phyloP scores from a whole-genome alignment of 2,329 filamentous ascomycete species.

The Sclerotinia sclerotiorum region DNA sequence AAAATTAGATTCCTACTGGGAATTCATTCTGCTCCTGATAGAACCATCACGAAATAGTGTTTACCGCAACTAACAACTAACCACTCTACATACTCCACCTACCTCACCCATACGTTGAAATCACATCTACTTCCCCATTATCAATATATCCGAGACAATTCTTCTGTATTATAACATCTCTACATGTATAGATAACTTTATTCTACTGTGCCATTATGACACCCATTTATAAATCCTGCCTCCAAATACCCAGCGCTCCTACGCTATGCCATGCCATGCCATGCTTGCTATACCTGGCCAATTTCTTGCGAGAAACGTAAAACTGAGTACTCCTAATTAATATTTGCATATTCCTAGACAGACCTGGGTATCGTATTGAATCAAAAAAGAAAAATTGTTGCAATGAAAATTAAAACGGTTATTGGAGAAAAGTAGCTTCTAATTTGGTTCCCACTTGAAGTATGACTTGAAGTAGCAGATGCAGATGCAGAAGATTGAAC shows the following conservation, averaged over 20 bases:
- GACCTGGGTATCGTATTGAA: constrained; percentile 1
- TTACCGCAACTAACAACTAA: no score
- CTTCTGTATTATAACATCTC: neutral
- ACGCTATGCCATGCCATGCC: neutral
- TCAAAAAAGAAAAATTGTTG: neutral
- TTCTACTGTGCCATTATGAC: neutral
- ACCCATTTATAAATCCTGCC: neutral
- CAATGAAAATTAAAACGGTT: neutral
- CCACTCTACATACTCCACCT: neutral
- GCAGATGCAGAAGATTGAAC: constrained; percentile 9
- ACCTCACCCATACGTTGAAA: neutral
- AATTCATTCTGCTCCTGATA: neutral
- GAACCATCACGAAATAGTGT: no score
- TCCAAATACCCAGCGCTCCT: neutral
- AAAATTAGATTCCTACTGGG: neutral
- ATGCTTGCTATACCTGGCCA: neutral
- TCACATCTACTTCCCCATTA: neutral
- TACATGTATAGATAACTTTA: neutral
- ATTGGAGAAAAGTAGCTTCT: neutral
- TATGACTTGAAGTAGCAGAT: constrained; percentile 3
- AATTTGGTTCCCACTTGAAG: neutral
- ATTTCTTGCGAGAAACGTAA: neutral
- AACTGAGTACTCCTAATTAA: neutral
- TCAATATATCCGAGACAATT: neutral
- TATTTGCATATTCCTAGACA: neutral